These are phyloP conservation scores for Candida vaughaniae DNA, from an alignment of 805 yeast species.

Conservation along the genomic window DNA sequence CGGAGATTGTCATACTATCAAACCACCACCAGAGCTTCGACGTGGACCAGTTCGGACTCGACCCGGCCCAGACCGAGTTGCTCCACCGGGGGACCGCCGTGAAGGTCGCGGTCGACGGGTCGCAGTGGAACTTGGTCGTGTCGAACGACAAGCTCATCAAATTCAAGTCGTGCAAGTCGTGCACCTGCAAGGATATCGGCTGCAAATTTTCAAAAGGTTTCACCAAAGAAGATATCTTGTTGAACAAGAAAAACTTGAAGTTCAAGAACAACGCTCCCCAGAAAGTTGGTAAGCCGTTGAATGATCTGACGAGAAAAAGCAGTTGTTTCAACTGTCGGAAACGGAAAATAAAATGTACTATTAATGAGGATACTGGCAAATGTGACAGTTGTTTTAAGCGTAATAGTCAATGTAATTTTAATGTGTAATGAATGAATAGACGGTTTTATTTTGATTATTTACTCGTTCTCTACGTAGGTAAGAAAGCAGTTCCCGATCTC, in stretches of 20 bases:
- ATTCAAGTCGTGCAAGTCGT: constrained; percentile 56
- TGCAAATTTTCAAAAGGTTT: constrained; percentile 66
- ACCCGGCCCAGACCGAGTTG: constrained; percentile 4
- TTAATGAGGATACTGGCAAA: constrained; percentile 25
- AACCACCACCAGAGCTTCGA: constrained; percentile 3
- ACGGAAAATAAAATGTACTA: constrained; percentile 44
- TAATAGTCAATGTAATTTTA: constrained; percentile 32
- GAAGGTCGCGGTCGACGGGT: not conserved
- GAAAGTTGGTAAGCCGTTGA: constrained; percentile 8
- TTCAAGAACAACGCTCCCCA: constrained; percentile 8
- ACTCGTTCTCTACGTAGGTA: constrained; percentile 10
- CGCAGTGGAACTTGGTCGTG: constrained; percentile 14
- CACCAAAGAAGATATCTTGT: constrained; percentile 58
- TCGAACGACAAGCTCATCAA: constrained; percentile 40
- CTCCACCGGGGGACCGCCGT: not conserved
- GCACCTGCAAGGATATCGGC: constrained; percentile 41
- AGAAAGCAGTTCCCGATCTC: constrained; percentile 30
- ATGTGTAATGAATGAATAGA: constrained; percentile 4
- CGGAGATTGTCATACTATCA: constrained; percentile 49
- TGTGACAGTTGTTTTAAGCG: constrained; percentile 44
- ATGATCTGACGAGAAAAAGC: constrained; percentile 27
- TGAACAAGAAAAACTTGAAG: constrained; percentile 22
- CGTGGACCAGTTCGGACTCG: constrained; percentile 3
- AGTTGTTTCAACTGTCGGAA: constrained; percentile 42
- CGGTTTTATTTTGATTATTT: not conserved